Percentiles rank a stretch among this genome's conserved stretches.
Conservation (phyloP, 83 land plant genomes). For the Picea abies region DNA sequence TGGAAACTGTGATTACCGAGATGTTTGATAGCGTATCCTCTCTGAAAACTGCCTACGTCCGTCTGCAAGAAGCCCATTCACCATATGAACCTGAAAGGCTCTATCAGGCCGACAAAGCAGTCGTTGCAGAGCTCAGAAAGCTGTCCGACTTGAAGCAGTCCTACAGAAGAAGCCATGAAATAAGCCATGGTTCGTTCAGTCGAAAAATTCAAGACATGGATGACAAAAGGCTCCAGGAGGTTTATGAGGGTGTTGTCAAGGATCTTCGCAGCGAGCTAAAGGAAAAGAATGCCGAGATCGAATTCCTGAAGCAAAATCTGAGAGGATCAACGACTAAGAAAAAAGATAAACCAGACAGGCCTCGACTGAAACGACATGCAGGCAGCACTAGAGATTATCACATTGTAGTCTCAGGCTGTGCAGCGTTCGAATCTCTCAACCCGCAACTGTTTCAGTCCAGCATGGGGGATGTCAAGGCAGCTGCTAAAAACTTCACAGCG, state of each 20-base stretch:
- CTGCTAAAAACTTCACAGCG: conserved; percentile 55
- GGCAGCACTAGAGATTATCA: neutral
- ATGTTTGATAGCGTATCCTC: conserved; percentile 52
- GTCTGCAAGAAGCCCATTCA: conserved; percentile 57
- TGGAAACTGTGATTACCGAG: conserved; percentile 43
- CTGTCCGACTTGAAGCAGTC: conserved; percentile 42
- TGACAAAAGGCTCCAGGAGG: conserved; percentile 46
- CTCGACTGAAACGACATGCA: neutral
- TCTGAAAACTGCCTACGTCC: conserved; percentile 54
- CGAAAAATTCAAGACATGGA: neutral
- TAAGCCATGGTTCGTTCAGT: conserved; percentile 6
- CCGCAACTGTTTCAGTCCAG: conserved; percentile 52
- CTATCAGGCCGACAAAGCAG: conserved; percentile 52
- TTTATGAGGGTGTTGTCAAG: conserved; percentile 65
- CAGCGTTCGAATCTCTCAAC: conserved; percentile 17
- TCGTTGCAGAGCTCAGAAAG: conserved; percentile 51
- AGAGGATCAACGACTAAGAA: conserved; percentile 1
- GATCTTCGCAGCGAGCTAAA: conserved; percentile 59
- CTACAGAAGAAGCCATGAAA: conserved; percentile 26
- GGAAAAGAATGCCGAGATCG: conserved; percentile 45
- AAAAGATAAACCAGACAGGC: conserved; percentile 17
- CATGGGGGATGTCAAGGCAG: conserved; percentile 40
- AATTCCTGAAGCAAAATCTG: conserved; percentile 51
- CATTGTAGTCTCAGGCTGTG: neutral
- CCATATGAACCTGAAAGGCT: conserved; percentile 66